phyloP scores from a whole-genome alignment of 2,329 filamentous ascomycete species.

The Fusarium sp. region DNA sequence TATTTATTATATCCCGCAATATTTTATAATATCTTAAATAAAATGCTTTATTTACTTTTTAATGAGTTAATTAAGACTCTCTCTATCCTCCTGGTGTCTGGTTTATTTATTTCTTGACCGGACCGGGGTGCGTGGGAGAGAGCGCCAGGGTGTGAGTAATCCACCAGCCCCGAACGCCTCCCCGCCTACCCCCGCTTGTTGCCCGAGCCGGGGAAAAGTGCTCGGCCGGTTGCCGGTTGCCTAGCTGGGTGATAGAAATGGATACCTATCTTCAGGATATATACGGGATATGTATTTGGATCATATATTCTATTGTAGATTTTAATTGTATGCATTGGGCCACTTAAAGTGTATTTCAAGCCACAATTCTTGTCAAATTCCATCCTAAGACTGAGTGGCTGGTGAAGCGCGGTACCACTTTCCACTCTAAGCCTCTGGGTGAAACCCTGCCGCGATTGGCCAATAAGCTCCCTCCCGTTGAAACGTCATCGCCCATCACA shows the following conservation, averaged over 20 bases:
- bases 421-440: background rate
- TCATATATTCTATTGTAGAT: background rate
- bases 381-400: background rate
- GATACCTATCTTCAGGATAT: no score
- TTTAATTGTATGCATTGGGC: background rate
- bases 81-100: no score
- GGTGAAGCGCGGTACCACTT: constrained; percentile 6
- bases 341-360: background rate
- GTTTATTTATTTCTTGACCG: no score
- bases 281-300: background rate
- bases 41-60: no score
- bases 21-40: no score
- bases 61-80: no score
- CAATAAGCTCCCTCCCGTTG: constrained; percentile 8
- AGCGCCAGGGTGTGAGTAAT: background rate
- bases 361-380: background rate
- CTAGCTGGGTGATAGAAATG: background rate
- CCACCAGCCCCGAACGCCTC: constrained; percentile 8
- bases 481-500: constrained; percentile 41
- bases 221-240: constrained; percentile 2
- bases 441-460: constrained; percentile 23
- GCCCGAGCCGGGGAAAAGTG: constrained; percentile 16
- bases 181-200: constrained; percentile 22
- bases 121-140: background rate
- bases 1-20: no score